Percentiles rank a stretch among this genome's conserved stretches.
Conservation (phyloP, 305 asterid genomes). For the Solanum chacoense region DNA sequence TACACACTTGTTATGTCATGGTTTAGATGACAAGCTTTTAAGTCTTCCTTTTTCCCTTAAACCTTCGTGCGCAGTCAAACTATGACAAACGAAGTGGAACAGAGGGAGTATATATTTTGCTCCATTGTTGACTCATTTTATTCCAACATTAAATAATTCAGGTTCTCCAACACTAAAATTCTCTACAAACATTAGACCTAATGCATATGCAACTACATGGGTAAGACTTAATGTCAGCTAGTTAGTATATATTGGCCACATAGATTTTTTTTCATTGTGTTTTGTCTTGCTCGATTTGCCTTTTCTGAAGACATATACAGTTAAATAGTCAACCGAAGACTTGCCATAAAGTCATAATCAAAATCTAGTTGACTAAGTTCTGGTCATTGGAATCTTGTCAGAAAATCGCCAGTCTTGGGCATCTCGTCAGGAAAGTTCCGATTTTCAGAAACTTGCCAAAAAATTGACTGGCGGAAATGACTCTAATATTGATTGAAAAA, state of each 20-base stretch:
- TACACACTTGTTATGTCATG: neutral
- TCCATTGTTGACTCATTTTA: neutral
- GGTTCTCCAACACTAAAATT: neutral
- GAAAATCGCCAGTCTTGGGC: neutral
- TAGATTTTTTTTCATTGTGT: neutral
- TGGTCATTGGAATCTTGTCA: neutral
- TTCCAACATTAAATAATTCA: neutral
- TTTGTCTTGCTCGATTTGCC: neutral
- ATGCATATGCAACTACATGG: neutral
- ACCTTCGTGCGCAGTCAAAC: neutral
- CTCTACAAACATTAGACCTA: neutral
- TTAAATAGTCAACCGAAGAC: neutral
- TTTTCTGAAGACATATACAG: neutral
- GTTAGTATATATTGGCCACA: neutral
- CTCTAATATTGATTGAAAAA: neutral
- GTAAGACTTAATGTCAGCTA: neutral
- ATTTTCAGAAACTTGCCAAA: neutral
- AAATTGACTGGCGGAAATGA: neutral
- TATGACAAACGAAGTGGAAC: neutral
- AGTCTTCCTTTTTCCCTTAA: neutral
- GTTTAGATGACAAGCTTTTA: neutral
- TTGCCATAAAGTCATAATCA: neutral
- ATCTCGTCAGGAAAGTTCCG: neutral
- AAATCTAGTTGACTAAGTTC: neutral
- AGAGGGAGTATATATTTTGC: neutral